A percentile compares a stretch with the other conserved stretches of the same genome.
phyloP scores from a whole-genome alignment of 1,284 basidiomycete species.

The Malassezia nana region DNA sequence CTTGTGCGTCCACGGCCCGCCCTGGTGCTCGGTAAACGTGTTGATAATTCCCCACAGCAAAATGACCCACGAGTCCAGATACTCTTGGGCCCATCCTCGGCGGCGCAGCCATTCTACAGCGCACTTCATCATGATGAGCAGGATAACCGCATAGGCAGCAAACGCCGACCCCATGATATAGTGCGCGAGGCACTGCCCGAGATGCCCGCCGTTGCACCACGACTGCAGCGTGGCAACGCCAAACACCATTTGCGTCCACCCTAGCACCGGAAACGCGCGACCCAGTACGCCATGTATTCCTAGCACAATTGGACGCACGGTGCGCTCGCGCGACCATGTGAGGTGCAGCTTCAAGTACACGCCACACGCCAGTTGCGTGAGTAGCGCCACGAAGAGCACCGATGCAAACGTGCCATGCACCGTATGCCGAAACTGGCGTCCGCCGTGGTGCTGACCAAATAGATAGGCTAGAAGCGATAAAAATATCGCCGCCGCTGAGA shows the following conservation, averaged over 20 bases:
- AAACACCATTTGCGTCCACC: constrained; percentile 52
- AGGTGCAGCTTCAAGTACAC: constrained; percentile 89
- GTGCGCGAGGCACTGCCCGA: constrained; percentile 58
- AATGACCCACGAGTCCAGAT: constrained; percentile 81
- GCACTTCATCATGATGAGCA: constrained; percentile 70
- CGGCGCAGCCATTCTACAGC: constrained; percentile 70
- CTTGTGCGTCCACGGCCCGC: constrained; percentile 59
- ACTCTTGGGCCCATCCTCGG: constrained; percentile 60
- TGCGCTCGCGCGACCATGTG: constrained; percentile 57
- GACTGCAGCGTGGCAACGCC: constrained; percentile 38
- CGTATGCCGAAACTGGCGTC: constrained; percentile 39
- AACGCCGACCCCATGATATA: constrained; percentile 52
- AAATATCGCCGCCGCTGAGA: constrained; percentile 27
- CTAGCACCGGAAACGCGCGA: constrained; percentile 72
- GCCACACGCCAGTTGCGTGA: constrained; percentile 61
- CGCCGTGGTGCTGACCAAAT: constrained; percentile 36
- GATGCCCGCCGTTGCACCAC: constrained; percentile 61
- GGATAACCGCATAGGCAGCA: constrained; percentile 72
- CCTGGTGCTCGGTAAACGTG: constrained; percentile 68
- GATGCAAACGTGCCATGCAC: constrained; percentile 42
- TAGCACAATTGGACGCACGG: constrained; percentile 65
- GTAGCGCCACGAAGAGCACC: constrained; percentile 33
- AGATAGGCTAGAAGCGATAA: constrained; percentile 39
- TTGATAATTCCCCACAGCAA: constrained; percentile 73
- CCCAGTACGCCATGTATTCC: constrained; percentile 69